These are phyloP conservation scores for Aegilops umbellulata DNA, from an alignment of 176 grass and related monocot genomes.

Conservation along the genomic window DNA sequence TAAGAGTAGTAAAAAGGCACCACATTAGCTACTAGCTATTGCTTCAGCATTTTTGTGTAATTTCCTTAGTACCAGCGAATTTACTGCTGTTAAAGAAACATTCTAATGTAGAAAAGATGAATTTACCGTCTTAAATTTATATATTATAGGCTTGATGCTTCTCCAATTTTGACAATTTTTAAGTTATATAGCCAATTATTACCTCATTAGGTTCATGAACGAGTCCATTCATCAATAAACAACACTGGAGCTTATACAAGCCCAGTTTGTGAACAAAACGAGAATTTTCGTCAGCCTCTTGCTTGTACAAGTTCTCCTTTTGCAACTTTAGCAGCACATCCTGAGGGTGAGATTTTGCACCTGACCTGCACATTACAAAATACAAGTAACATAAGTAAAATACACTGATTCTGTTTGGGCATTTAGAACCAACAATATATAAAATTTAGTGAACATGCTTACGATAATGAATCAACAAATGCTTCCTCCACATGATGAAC, in stretches of 20 bases:
- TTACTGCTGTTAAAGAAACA: neutral
- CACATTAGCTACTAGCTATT: conserved; percentile 16
- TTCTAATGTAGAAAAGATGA: conserved; percentile 5
- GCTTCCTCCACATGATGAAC: conserved; percentile 86
- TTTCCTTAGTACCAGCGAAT: neutral
- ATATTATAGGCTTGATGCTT: conserved; percentile 5
- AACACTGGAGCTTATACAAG: conserved; percentile 73
- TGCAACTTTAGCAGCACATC: conserved; percentile 75
- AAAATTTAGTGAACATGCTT: conserved; percentile 35
- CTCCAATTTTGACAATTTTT: conserved; percentile 26
- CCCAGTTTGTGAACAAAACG: conserved; percentile 86
- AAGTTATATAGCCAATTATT: conserved; percentile 32
- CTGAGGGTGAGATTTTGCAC: conserved; percentile 92
- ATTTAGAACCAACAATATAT: conserved; percentile 18
- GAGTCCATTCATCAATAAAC: conserved; percentile 94
- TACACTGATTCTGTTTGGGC: neutral
- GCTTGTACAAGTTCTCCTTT: conserved; percentile 63
- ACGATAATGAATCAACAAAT: conserved; percentile 90
- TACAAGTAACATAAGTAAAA: conserved; percentile 5
- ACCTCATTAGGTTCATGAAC: conserved; percentile 92
- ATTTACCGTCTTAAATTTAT: neutral
- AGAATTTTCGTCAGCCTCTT: conserved; percentile 81
- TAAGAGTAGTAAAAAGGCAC: conserved; percentile 20
- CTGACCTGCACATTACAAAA: conserved; percentile 57
- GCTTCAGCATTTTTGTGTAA: neutral